phyloP scores from a whole-genome alignment of 257 asterid genomes.

The Solanum habrochaites region DNA sequence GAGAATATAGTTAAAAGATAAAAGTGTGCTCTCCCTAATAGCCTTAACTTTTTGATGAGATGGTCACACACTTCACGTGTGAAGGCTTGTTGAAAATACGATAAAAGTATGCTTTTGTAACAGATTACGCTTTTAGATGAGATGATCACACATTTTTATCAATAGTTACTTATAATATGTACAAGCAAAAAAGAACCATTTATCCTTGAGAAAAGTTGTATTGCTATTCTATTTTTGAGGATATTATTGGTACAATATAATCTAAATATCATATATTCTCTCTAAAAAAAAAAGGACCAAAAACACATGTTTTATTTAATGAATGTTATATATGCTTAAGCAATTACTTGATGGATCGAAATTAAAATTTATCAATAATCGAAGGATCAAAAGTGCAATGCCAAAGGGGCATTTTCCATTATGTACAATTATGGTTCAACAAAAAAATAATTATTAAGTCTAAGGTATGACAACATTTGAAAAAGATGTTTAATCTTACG shows the following conservation, averaged over 20 bases:
- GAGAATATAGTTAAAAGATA: too few species aligned
- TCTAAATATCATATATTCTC: not conserved
- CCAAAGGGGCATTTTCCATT: not conserved
- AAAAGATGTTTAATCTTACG: not conserved
- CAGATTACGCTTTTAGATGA: too few species aligned
- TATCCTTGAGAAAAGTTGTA: not conserved
- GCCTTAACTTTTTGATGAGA: too few species aligned
- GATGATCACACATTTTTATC: too few species aligned
- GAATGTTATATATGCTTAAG: not conserved
- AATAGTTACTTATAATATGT: not conserved
- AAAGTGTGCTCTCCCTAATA: too few species aligned
- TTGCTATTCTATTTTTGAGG: not conserved
- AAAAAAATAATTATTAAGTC: not conserved
- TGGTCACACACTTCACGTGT: too few species aligned
- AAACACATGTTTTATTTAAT: too few species aligned
- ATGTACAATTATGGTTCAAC: not conserved
- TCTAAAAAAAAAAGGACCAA: not conserved
- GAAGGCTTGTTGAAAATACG: too few species aligned
- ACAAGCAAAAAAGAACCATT: not conserved
- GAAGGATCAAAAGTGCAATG: not conserved
- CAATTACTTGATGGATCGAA: not conserved
- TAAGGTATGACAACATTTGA: not conserved
- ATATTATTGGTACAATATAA: not conserved
- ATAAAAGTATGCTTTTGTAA: too few species aligned
- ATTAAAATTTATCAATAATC: not conserved